Base-by-base conservation (phyloP, 208 protist species). In the Trypanosoma lewisi region DNA sequence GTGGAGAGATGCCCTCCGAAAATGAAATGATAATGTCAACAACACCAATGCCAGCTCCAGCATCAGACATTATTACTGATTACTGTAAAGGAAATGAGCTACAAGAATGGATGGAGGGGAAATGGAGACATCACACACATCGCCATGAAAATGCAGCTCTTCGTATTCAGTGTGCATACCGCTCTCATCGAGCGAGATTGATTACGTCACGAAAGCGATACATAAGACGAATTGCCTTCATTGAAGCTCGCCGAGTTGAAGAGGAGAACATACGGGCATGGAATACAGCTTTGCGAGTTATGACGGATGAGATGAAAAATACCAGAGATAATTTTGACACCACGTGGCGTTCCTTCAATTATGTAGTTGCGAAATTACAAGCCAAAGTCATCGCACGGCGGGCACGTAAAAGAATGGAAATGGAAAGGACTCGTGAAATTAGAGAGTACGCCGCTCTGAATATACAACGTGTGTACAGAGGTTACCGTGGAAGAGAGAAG, bases 91-190 rank as follows among this genome's bases (percentile, higher is more conserved):
- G 36, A 11, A 47, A 44, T 9, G 75, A 63, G 34, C 48, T 93
- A 19, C 83, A 87, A 36, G 44, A 78, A 0, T 96, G 90, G 87
- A 62, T 96, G 19, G 59, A 90, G 23, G 44, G 54, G 11, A 59
- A 69, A 30, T 93, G 90, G 86, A 44, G 53, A n/a, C 62, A 80
- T 52, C 78, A 78, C 76, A 93, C 85, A 0, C 82, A 93, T 56
- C 73, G 77, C 5, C 90, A 96, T 63, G 90, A 96, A 63, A 81
- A 79, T 41, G 90, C 90, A 8, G 90, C 90, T 17, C 64, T 94
- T 8, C 62, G 58, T 19, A 92, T 96, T 61, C 86, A 93, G 57
- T 78, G 82, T 34, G 85, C 85, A 1, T 96, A 83, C 61, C 84
- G 90, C 5, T 65, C 56, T 12, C 83, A 91, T 64, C 30, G 67